phyloP scores from a whole-genome alignment of 176 grass and related monocot species.

The Saccharum spontaneum region DNA sequence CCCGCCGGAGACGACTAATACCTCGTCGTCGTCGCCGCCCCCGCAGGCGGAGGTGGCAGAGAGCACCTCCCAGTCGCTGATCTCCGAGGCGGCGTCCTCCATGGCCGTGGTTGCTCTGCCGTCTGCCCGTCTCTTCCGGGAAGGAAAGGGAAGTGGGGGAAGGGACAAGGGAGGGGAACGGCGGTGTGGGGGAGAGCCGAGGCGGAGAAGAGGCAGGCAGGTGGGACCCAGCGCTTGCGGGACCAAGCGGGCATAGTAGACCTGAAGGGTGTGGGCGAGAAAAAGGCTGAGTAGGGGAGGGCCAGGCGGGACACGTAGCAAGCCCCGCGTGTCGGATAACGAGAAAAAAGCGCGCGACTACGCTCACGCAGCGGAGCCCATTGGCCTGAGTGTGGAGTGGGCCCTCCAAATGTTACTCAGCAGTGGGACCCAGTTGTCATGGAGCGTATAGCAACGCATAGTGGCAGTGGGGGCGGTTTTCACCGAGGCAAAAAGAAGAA shows the following conservation, averaged over 20 bases:
- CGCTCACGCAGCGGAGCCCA: not conserved
- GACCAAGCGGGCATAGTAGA: not conserved
- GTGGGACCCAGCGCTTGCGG: not conserved
- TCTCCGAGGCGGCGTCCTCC: constrained; percentile 46
- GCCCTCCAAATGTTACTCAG: fast-evolving
- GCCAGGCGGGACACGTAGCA: not conserved
- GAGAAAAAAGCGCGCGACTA: not conserved
- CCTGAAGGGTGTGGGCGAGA: not conserved
- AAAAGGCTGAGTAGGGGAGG: not conserved
- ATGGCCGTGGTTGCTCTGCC: constrained; percentile 24
- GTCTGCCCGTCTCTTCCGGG: not conserved
- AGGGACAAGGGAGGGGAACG: not conserved
- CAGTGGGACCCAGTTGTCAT: not conserved
- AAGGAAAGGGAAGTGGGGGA: not conserved
- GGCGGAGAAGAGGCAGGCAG: not conserved
- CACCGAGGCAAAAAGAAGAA: too few relatives aligned
- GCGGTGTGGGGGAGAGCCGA: not conserved
- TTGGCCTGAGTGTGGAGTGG: not conserved
- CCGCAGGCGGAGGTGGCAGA: constrained; percentile 27
- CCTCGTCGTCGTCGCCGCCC: not conserved
- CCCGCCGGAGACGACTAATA: constrained; percentile 9
- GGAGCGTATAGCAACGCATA: too few relatives aligned
- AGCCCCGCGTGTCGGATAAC: not conserved
- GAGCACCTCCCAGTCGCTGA: constrained; percentile 61
- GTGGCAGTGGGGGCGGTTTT: too few relatives aligned